Evolutionary conservation across 208 protist species (phyloP), one percentile per base, ranked within the genome.

Genomic region (Leptomonas seymouri): DNA sequence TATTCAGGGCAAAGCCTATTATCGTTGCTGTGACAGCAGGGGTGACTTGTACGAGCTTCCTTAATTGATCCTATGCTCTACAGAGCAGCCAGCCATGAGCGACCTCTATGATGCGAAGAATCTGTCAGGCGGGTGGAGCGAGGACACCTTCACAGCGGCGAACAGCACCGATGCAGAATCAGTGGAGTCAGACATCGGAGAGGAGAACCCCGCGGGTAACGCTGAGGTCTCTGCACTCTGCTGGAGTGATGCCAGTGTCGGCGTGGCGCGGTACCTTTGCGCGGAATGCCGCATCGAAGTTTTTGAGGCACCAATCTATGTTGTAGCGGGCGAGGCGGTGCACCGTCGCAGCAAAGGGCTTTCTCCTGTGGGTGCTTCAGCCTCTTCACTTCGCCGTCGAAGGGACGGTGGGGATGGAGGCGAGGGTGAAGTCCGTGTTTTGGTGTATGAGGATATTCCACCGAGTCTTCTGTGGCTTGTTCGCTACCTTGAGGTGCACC

Each of bases 381-480:
- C 53, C 21, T n/a, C 23, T 15, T 53, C 21, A 7, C 5, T 53
- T 53, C 51, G 12, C 16, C 3, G 54, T 45, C 15, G 54, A 6
- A 2, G 60, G 18, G 8, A 30, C 15, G 46, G 60, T 44, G 31
- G 9, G 6, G 46, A 28, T 44, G 46, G 21, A 4, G 30, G 55
- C n/a, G 23, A 28, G 12, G 67, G 61, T 3, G 56, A 72, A 9
- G 36, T 78, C 3, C 82, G 65, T 58, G 53, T 87, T 28, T 36
- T 81, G 15, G 34, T 55, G 11, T 23, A 55, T 15, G 74, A 84
- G 27, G 81, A 84, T 64, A 53, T 90, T 27, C 85, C 85, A 4
- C 54, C 74, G 9, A 77, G 76, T 21, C 54, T 90, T 27, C 68
- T 86, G 27, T 91, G 82, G 82, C 61, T 91, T 7, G 71, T 76